Evolutionary conservation across 306 rosid genomes (phyloP), one percentile per base, ranked within the genome.

Genomic region (Datisca glomerata): DNA sequence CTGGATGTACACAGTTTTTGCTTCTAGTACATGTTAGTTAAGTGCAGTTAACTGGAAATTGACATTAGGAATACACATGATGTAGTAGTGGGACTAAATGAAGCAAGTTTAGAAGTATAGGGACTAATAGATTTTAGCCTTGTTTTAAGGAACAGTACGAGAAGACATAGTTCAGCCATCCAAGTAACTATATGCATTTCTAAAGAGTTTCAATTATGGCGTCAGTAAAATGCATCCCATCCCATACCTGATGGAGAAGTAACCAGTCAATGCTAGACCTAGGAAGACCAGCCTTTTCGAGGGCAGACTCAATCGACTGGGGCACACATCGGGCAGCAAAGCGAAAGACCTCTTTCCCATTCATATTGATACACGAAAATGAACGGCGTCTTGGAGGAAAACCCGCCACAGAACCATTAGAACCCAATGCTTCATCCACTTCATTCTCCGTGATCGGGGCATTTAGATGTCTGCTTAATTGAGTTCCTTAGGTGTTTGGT

Each of bases 201-300:
- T n/a, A n/a, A n/a, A n/a, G n/a, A n/a, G n/a, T n/a, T n/a, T n/a
- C n/a, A n/a, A n/a, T n/a, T n/a, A n/a, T n/a, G n/a, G n/a, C n/a
- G n/a, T n/a, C n/a, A n/a, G n/a, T n/a, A n/a, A n/a, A n/a, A n/a
- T n/a, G n/a, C n/a, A n/a, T n/a, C n/a, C n/a, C n/a, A n/a, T n/a
- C n/a, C n/a, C n/a, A n/a, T 74, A 89, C 97, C 97, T 89, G 97
- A 68, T 89, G 97, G 47, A 89, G 93, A 69, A 89, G 75, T 61
- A 89, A 69, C 97, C 97, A 89, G 61, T 89, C 93, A 13, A 89
- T 66, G 70, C 85, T 72, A 40, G 97, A 83, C 21, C 74, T 47
- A 45, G 75, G 47, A 33, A 89, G 60, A 35, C 95, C 83, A 23
- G 97, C 85, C 69, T 76, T 77, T 47, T 51, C 55, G 24, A 87